Percentiles rank a stretch among this genome's conserved stretches.
phyloP scores from a whole-genome alignment of 179 eudicot species.

The Silene vulgaris region DNA sequence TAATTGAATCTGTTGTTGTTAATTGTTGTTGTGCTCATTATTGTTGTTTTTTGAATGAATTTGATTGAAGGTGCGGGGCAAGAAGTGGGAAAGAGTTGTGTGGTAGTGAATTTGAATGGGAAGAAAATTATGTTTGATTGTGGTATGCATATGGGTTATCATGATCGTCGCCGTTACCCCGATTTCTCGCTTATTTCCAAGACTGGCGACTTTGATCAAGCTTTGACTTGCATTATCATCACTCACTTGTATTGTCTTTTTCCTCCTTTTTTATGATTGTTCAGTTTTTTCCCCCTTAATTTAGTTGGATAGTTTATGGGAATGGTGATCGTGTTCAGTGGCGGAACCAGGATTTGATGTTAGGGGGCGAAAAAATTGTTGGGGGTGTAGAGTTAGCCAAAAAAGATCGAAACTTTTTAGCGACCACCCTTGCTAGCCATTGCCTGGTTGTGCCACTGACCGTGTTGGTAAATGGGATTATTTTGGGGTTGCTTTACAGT shows the following conservation, averaged over 20 bases:
- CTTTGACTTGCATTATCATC: conserved; percentile 63
- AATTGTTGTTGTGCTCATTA: background rate
- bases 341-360: conserved; percentile 1
- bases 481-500: background rate
- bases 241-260: conserved; percentile 60
- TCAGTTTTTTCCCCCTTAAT: conserved; percentile 4
- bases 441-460: no score
- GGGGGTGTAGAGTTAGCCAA: no score
- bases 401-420: no score
- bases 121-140: conserved; percentile 94
- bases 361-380: no score
- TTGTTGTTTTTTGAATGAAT: conserved; percentile 4
- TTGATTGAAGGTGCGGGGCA: conserved; percentile 72
- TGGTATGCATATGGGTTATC: conserved; percentile 92
- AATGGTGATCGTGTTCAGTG: background rate
- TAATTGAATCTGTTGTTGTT: background rate
- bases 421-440: no score
- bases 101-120: conserved; percentile 68
- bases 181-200: conserved; percentile 73
- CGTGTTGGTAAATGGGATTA: no score
- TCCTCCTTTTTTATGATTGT: background rate
- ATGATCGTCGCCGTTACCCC: conserved; percentile 64
- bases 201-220: conserved; percentile 47
- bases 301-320: background rate
- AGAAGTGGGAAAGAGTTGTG: conserved; percentile 96